Percentiles rank a stretch among this genome's conserved stretches.
Conservation (phyloP, 176 grass and related monocot species). For the Oryza glaberrima region DNA sequence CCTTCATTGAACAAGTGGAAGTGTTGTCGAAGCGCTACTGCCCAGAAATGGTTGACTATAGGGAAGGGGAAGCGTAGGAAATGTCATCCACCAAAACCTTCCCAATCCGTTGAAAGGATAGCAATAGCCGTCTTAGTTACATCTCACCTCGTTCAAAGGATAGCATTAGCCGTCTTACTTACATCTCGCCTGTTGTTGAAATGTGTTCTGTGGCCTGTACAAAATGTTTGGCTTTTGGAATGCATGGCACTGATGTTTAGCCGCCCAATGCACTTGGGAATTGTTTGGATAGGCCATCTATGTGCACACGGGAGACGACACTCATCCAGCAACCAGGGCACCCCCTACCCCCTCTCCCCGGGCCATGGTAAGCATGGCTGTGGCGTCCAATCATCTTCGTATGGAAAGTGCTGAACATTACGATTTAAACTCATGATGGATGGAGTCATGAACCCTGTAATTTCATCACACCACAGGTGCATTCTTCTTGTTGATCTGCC, state of each 20-base stretch:
- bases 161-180: background rate
- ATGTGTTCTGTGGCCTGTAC: background rate
- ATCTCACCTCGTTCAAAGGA: background rate
- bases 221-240: background rate
- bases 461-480: no score
- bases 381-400: no score
- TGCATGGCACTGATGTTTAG: background rate
- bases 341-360: no score
- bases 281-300: no score
- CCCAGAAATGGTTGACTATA: constrained; percentile 70
- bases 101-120: background rate
- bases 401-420: no score
- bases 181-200: background rate
- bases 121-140: background rate
- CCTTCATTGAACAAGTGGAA: constrained; percentile 81
- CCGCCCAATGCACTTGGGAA: no score
- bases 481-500: no score
- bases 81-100: background rate
- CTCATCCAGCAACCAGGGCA: no score
- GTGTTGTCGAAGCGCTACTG: constrained; percentile 62
- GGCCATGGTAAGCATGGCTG: no score
- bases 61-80: constrained; percentile 20
- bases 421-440: no score
- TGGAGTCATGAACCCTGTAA: no score
- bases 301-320: no score